Conservation (phyloP, 805 yeast genomes). For the Candida koratica region DNA sequence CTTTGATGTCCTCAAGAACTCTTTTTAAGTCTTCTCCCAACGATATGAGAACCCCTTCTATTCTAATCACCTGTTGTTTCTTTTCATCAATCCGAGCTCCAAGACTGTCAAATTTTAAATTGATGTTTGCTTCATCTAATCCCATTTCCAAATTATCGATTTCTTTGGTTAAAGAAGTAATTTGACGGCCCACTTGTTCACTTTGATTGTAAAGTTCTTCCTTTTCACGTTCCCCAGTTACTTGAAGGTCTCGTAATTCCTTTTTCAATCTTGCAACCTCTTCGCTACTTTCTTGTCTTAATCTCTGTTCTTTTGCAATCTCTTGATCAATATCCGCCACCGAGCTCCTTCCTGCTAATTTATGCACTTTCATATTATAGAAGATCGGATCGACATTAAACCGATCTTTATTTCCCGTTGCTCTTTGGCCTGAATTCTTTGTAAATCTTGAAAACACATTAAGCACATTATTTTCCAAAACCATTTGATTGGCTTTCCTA, state of each 20-base stretch:
- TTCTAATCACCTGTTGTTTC: constrained; percentile 24
- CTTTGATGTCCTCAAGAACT: neutral
- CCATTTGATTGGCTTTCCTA: constrained; percentile 45
- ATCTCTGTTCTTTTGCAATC: neutral
- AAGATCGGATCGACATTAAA: constrained; percentile 52
- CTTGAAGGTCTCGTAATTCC: constrained; percentile 11
- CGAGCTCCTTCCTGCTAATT: constrained; percentile 7
- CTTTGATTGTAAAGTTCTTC: constrained; percentile 8
- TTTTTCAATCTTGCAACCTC: constrained; percentile 6
- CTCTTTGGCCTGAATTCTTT: constrained; percentile 43
- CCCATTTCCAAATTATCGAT: constrained; percentile 33
- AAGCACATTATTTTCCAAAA: constrained; percentile 34
- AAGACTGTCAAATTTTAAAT: constrained; percentile 38
- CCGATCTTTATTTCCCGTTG: constrained; percentile 35
- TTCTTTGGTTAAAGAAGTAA: constrained; percentile 16
- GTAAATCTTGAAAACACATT: constrained; percentile 42
- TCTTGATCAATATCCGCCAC: constrained; percentile 8
- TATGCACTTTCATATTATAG: constrained; percentile 24
- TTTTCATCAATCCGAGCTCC: constrained; percentile 29
- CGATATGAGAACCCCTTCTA: constrained; percentile 27
- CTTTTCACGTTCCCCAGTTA: constrained; percentile 9
- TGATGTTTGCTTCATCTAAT: constrained; percentile 43
- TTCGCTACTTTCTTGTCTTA: neutral
- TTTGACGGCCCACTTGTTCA: neutral
- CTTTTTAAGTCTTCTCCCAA: constrained; percentile 21